Conservation (phyloP, 2,329 filamentous ascomycete species). For the Diplocarpon rosae region DNA sequence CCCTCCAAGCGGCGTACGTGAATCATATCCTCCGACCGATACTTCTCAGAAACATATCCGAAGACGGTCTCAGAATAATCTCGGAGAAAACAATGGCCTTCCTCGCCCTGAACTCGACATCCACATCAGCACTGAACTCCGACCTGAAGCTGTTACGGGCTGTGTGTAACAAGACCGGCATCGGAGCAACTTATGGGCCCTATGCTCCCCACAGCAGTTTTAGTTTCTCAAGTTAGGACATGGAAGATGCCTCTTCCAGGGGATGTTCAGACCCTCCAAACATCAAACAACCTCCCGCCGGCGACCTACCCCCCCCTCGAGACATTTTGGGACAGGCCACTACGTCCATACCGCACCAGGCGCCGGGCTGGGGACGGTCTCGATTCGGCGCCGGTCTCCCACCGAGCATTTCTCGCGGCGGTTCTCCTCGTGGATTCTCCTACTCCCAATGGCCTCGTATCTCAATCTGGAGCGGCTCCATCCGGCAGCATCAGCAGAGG, state of each 20-base stretch:
- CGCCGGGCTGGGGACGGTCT: too few species aligned
- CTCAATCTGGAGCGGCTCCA: too few species aligned
- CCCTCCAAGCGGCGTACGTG: conserved; percentile 71
- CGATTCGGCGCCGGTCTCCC: too few species aligned
- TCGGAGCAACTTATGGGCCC: conserved; percentile 8
- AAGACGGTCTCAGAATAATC: conserved; percentile 44
- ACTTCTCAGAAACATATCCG: conserved; percentile 46
- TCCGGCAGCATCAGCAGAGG: too few species aligned
- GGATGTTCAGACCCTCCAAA: conserved; percentile 7
- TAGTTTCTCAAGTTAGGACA: conserved; percentile 16
- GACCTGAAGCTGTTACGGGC: conserved; percentile 63
- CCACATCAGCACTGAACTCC: conserved; percentile 61
- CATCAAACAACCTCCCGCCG: too few species aligned
- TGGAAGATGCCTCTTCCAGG: conserved; percentile 10
- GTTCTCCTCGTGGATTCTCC: too few species aligned
- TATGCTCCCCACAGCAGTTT: background rate
- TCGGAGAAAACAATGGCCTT: conserved; percentile 68
- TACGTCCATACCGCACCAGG: too few species aligned
- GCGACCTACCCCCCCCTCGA: too few species aligned
- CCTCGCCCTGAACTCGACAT: conserved; percentile 55
- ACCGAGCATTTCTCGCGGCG: too few species aligned
- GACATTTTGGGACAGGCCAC: too few species aligned
- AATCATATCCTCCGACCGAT: conserved; percentile 49
- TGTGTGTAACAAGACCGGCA: conserved; percentile 14
- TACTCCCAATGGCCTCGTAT: too few species aligned